Conservation (phyloP, 2,329 filamentous ascomycete species). For the Lachnellula subtilissima region DNA sequence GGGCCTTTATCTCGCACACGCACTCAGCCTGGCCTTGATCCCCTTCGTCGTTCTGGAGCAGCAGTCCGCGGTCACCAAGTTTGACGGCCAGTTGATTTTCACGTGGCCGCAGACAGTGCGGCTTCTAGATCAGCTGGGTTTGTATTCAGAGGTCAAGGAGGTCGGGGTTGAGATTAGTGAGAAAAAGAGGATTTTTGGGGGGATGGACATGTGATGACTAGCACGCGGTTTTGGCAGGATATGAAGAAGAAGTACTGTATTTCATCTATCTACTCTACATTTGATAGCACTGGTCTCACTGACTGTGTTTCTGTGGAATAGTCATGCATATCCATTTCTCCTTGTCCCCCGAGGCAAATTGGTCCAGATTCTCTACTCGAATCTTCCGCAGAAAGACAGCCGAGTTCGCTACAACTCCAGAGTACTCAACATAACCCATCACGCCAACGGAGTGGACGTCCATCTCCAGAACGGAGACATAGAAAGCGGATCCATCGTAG, state of each 20-base stretch:
- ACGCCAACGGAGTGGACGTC: slow-evolving; percentile 7
- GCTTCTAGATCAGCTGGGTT: slow-evolving; percentile 46
- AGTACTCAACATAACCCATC: slow-evolving; percentile 1
- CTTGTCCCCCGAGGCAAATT: not conserved
- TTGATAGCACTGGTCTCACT: too few relatives aligned
- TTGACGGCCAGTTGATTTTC: slow-evolving; percentile 42
- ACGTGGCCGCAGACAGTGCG: slow-evolving; percentile 38
- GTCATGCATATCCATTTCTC: too few relatives aligned
- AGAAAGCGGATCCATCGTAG: slow-evolving; percentile 12
- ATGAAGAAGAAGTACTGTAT: too few relatives aligned
- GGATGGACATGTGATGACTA: too few relatives aligned
- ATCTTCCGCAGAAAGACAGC: not conserved
- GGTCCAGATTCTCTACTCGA: not conserved
- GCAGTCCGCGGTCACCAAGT: slow-evolving; percentile 35
- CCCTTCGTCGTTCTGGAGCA: slow-evolving; percentile 20
- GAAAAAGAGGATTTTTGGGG: not conserved
- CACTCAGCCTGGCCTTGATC: slow-evolving; percentile 9
- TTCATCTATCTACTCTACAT: too few relatives aligned
- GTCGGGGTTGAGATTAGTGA: not conserved
- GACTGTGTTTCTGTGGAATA: too few relatives aligned
- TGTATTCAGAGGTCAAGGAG: not conserved
- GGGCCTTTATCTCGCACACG: slow-evolving; percentile 12
- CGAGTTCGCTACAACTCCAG: not conserved
- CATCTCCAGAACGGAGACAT: slow-evolving; percentile 7
- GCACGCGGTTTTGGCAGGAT: too few relatives aligned